Evolutionary conservation across 805 yeast genomes (phyloP).

Genomic region (Saturnispora serradocipensis): DNA sequence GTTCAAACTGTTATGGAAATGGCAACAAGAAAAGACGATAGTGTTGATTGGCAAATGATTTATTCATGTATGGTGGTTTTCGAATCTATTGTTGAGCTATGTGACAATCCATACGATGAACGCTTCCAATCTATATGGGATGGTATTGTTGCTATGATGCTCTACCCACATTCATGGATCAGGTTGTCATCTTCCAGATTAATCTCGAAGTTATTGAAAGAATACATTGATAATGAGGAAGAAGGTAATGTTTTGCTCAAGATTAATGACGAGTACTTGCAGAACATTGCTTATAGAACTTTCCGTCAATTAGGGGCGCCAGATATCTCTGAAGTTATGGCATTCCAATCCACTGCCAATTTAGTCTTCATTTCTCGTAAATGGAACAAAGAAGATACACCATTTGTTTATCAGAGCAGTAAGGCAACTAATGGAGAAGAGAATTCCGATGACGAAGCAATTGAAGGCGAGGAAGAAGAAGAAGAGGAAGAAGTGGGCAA

Average conservation of each 20-base stretch:
- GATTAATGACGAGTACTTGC: constrained; percentile 37
- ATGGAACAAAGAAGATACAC: constrained; percentile 46
- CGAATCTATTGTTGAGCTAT: constrained; percentile 15
- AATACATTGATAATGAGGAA: constrained; percentile 14
- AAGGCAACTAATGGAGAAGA: constrained; percentile 8
- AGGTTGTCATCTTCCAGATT: constrained; percentile 58
- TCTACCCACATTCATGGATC: constrained; percentile 91
- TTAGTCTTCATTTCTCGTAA: constrained; percentile 48
- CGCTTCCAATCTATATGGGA: constrained; percentile 43
- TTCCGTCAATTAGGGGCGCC: constrained; percentile 83
- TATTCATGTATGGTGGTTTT: constrained; percentile 52
- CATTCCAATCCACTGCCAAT: constrained; percentile 56
- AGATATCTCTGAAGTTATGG: constrained; percentile 50
- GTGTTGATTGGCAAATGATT: constrained; percentile 63
- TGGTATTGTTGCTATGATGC: constrained; percentile 41
- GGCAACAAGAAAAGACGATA: constrained; percentile 30
- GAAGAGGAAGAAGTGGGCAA: constrained; percentile 15
- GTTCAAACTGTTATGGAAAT: constrained; percentile 15
- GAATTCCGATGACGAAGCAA: constrained; percentile 11
- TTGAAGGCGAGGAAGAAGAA: constrained; percentile 16
- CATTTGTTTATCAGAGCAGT: constrained; percentile 22
- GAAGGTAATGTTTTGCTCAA: constrained; percentile 24
- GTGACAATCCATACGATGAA: constrained; percentile 30
- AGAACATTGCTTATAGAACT: constrained; percentile 55
- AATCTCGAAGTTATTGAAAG: constrained; percentile 40